A percentile compares a stretch with the other conserved stretches of the same genome.
These are phyloP conservation scores for Exobasidium cylindrosporum DNA, from an alignment of 1,284 basidiomycete genomes.

Conservation along the genomic window DNA sequence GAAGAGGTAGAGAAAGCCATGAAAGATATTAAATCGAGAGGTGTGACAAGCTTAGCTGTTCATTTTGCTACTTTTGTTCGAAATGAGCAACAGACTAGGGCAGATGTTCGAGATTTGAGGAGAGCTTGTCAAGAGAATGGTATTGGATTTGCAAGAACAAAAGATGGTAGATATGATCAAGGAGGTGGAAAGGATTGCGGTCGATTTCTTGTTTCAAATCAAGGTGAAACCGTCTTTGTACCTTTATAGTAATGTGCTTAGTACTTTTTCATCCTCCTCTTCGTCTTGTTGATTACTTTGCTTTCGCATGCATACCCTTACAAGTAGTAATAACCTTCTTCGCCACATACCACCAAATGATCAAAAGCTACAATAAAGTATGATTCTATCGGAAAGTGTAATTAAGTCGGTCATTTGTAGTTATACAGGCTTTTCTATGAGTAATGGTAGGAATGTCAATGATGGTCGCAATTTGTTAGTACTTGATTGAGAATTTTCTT, in stretches of 20 bases:
- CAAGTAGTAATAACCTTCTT: no score
- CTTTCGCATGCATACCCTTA: no score
- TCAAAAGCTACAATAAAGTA: no score
- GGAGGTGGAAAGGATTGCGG: slow-evolving; percentile 18
- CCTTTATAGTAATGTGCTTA: slow-evolving; percentile 14
- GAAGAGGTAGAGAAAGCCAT: slow-evolving; percentile 5
- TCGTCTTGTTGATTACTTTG: no score
- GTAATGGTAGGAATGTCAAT: no score
- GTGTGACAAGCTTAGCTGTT: slow-evolving; percentile 11
- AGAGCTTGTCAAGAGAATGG: slow-evolving; percentile 25
- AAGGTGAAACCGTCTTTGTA: slow-evolving; percentile 40
- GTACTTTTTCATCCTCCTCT: no score
- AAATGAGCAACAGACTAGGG: slow-evolving; percentile 33
- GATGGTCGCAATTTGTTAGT: no score
- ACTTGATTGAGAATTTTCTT: no score
- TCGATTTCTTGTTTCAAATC: slow-evolving; percentile 36
- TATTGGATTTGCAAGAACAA: slow-evolving; percentile 17
- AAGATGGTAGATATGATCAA: slow-evolving; percentile 9
- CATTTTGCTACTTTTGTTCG: slow-evolving; percentile 36
- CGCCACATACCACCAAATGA: no score
- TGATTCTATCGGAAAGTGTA: no score
- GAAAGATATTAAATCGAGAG: background rate
- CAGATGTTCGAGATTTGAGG: slow-evolving; percentile 31
- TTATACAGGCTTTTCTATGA: no score
- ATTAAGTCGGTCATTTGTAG: no score